These are phyloP conservation scores for Thalassiosira sp. DNA, from an alignment of 352 stramenopile species.

Conservation along the genomic window DNA sequence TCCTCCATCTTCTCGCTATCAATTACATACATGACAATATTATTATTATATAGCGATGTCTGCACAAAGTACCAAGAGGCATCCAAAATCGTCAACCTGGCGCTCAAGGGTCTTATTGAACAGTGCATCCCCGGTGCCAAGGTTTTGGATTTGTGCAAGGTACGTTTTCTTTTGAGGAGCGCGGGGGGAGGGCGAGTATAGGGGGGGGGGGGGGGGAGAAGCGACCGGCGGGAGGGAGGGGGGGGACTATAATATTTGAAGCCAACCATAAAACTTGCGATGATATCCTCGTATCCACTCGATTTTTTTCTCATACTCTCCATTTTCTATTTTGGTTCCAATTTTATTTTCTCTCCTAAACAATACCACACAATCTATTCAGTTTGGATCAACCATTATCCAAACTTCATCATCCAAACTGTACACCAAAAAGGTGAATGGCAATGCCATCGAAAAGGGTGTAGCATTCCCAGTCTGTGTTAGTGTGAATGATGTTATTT, in stretches of 20 bases:
- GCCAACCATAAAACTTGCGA: too few relatives aligned
- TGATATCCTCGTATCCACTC: too few relatives aligned
- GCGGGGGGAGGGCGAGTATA: too few relatives aligned
- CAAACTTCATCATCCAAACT: slow-evolving; percentile 86
- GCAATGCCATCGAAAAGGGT: slow-evolving; percentile 90
- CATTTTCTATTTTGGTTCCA: too few relatives aligned
- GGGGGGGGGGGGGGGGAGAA: too few relatives aligned
- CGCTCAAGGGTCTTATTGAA: slow-evolving; percentile 92
- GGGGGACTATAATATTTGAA: too few relatives aligned
- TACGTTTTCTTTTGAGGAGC: slow-evolving; percentile 47
- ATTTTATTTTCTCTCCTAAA: too few relatives aligned
- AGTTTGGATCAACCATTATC: slow-evolving; percentile 85
- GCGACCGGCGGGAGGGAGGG: too few relatives aligned
- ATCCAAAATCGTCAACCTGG: slow-evolving; percentile 97
- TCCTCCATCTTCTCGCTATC: not conserved
- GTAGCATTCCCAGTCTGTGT: slow-evolving; percentile 99
- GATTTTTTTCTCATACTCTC: too few relatives aligned
- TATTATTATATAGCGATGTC: slow-evolving; percentile 63
- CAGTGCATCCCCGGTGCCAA: slow-evolving; percentile 92
- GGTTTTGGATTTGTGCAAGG: slow-evolving; percentile 93
- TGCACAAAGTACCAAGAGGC: slow-evolving; percentile 95
- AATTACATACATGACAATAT: not conserved
- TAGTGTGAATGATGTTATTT: slow-evolving; percentile 98
- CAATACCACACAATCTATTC: too few relatives aligned
- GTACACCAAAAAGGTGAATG: slow-evolving; percentile 83